Base-by-base conservation (phyloP, 2,329 filamentous ascomycete species). In the Aspergillus pseudoterreus region DNA sequence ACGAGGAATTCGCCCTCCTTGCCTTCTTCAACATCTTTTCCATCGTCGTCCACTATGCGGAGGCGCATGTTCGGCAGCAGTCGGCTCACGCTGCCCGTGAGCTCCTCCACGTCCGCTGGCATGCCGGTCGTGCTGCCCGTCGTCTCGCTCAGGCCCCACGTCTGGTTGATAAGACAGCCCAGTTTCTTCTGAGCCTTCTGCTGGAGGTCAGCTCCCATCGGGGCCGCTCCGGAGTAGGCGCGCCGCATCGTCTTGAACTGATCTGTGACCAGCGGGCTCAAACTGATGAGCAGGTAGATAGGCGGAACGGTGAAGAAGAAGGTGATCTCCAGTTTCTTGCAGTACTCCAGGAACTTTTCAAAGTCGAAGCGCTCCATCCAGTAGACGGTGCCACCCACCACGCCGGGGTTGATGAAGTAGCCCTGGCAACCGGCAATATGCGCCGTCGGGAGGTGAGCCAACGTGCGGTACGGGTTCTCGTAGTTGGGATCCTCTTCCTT, bases 31-130 rank as follows among this genome's bases (percentile, higher is more conserved):
- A 83, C 76, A 51, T 82, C 78, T 1, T 69, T 73, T 2, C 77
- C 80, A 9, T 76, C 65, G 19, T 83, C 80, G 59, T 82, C 79
- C 8, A 84, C 69, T 2, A 84, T 65, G 53, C 75, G 78, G 21
- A 36, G 22, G n/a, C 51, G 51, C 60, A 52, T 70, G 65, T 63
- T 76, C 73, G 19, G 66, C 12, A 52, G 47, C 3, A 55, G 53
- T 19, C 53, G 47, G 27, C 53, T 55, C 12, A 55, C 50, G 21
- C 53, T 55, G 15, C 53, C 53, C 4, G 53, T 50, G 24, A 55
- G 49, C 6, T 55, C 53, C 24, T 55, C 53, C 3, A n/a, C 39
- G 11, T 55, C 50, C 50, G 50, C 50, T 2, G 44, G 53, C 53
- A 55, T 53, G 27, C 53, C 53, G 4, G 53, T 55, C 17, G 45